Evolutionary conservation across 805 yeast genomes (phyloP).

Genomic region (Novakomyces olei): DNA sequence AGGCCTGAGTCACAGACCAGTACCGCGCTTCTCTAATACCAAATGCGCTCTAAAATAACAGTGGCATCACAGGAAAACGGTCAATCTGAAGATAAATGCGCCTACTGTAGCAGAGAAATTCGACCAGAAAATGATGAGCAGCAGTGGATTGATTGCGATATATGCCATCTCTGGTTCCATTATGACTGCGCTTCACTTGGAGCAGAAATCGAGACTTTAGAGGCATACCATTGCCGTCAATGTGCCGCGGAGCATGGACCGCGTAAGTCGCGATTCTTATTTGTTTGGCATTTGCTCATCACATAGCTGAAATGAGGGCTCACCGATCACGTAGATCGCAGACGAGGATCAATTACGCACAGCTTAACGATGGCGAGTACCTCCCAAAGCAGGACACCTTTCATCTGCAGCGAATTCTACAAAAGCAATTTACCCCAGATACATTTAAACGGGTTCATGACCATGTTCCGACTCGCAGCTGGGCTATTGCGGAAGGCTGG

Average conservation of each 20-base stretch:
- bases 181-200: slow-evolving; percentile 22
- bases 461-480: slow-evolving; percentile 17
- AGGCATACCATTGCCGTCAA: slow-evolving; percentile 29
- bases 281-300: background rate
- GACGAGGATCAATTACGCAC: slow-evolving; percentile 47
- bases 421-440: slow-evolving; percentile 12
- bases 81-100: too few species aligned
- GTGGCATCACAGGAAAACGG: too few species aligned
- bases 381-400: slow-evolving; percentile 36
- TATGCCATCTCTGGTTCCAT: slow-evolving; percentile 34
- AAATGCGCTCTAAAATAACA: too few species aligned
- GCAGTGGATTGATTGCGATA: slow-evolving; percentile 42
- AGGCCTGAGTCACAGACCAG: too few species aligned
- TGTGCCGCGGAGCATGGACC: slow-evolving; percentile 29
- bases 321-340: slow-evolving; percentile 25
- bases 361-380: slow-evolving; percentile 47
- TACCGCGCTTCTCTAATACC: too few species aligned
- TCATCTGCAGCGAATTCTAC: slow-evolving; percentile 13
- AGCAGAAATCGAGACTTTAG: slow-evolving; percentile 18
- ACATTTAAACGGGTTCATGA: slow-evolving; percentile 14
- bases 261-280: slow-evolving; percentile 11
- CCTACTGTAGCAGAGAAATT: too few species aligned
- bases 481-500: slow-evolving; percentile 17
- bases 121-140: too few species aligned
- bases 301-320: background rate